These are phyloP conservation scores for Phytophthora kernoviae DNA, from an alignment of 352 stramenopile species.

Conservation along the genomic window DNA sequence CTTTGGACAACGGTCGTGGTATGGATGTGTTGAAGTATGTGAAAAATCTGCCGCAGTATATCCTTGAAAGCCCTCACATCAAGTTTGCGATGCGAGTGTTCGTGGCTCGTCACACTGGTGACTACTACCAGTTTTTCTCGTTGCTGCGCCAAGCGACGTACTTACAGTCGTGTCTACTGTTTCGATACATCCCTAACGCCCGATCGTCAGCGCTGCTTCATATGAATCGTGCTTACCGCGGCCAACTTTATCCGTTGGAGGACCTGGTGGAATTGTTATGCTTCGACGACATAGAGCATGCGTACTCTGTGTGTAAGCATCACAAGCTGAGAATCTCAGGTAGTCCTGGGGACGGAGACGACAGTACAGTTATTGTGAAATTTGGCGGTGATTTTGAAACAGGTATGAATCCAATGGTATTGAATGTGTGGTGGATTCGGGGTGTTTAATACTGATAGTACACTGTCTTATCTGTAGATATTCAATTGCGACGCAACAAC, in stretches of 20 bases:
- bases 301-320: slow-evolving; percentile 60
- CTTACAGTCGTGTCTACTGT: slow-evolving; percentile 83
- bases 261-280: slow-evolving; percentile 73
- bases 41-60: slow-evolving; percentile 62
- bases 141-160: slow-evolving; percentile 78
- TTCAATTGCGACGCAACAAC: slow-evolving; percentile 71
- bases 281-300: slow-evolving; percentile 84
- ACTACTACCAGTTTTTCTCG: slow-evolving; percentile 87
- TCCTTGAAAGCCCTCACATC: slow-evolving; percentile 73
- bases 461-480: slow-evolving; percentile 41
- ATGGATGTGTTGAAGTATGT: slow-evolving; percentile 89
- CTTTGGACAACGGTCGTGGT: slow-evolving; percentile 81
- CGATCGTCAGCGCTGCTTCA: slow-evolving; percentile 72
- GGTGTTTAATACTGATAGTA: slow-evolving; percentile 1
- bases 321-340: slow-evolving; percentile 68
- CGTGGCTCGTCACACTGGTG: slow-evolving; percentile 80
- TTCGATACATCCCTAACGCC: slow-evolving; percentile 80
- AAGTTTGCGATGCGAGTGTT: slow-evolving; percentile 90
- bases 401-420: slow-evolving; percentile 37
- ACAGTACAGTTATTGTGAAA: slow-evolving; percentile 59
- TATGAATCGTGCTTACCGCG: slow-evolving; percentile 82
- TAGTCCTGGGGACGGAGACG: slow-evolving; percentile 42
- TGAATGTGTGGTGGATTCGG: background rate
- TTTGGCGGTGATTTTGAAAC: slow-evolving; percentile 83
- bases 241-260: slow-evolving; percentile 67